Percentiles rank a stretch among this genome's conserved stretches.
phyloP scores from a whole-genome alignment of 1,284 basidiomycete genomes.

The Heimioporus retisporus region DNA sequence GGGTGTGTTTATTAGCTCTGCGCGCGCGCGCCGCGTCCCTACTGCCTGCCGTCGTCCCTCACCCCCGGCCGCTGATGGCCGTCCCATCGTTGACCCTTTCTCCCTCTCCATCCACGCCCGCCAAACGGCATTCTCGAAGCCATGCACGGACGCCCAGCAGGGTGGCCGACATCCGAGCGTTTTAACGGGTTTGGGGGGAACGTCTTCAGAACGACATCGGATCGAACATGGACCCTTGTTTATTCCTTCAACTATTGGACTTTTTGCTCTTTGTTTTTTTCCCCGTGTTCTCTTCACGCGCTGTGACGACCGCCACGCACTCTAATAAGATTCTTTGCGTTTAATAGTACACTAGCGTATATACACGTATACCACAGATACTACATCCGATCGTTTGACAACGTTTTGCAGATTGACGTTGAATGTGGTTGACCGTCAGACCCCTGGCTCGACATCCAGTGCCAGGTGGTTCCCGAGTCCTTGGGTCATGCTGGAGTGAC shows the following conservation, averaged over 20 bases:
- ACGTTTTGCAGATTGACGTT: too few relatives aligned
- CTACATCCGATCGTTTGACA: too few relatives aligned
- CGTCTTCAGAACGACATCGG: too few relatives aligned
- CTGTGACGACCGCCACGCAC: conserved; percentile 4
- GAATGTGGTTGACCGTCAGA: too few relatives aligned
- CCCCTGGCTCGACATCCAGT: too few relatives aligned
- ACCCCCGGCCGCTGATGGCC: conserved; percentile 3
- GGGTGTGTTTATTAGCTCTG: not conserved
- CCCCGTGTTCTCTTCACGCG: not conserved
- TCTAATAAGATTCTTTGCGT: not conserved
- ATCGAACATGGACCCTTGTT: too few relatives aligned
- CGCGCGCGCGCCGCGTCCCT: not conserved
- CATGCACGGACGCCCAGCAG: conserved; percentile 26
- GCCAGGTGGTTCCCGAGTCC: too few relatives aligned
- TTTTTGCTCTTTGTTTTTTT: not conserved
- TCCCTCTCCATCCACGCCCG: not conserved
- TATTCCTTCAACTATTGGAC: not conserved
- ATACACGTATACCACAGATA: too few relatives aligned
- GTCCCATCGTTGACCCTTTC: conserved; percentile 16
- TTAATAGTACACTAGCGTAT: not conserved
- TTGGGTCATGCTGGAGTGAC: too few relatives aligned
- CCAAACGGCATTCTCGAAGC: not conserved
- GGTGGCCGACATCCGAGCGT: conserved; percentile 20
- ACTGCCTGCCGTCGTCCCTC: not conserved
- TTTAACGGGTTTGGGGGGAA: conserved; percentile 11